A percentile compares a stretch with the other conserved stretches of the same genome.
Conservation (phyloP, 75 land plant genomes). For the Pinus albicaulis region DNA sequence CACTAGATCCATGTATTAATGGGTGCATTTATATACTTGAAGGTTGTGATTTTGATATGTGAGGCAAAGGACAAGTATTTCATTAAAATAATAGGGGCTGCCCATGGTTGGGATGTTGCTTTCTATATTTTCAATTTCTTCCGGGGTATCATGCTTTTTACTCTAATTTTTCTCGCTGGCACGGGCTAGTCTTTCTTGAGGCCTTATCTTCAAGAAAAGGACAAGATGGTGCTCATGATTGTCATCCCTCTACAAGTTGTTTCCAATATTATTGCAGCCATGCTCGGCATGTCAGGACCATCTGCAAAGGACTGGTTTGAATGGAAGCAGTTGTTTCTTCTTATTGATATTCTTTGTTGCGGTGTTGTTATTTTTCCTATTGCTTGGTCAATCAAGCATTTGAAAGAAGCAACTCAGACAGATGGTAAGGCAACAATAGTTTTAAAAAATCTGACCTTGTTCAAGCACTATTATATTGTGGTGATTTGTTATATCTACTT, state of each 20-base stretch:
- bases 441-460: conserved; percentile 24
- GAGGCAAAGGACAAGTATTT: conserved; percentile 25
- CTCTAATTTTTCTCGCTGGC: conserved; percentile 32
- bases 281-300: conserved; percentile 25
- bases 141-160: conserved; percentile 32
- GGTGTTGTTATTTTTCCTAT: conserved; percentile 36
- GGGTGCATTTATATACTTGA: conserved; percentile 23
- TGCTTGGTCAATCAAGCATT: conserved; percentile 41
- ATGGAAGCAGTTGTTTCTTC: conserved; percentile 27
- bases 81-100: conserved; percentile 23
- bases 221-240: conserved; percentile 36
- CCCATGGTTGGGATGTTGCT: conserved; percentile 32
- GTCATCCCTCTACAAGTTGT: conserved; percentile 36
- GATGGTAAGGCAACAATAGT: conserved; percentile 27
- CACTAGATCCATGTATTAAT: conserved; percentile 33
- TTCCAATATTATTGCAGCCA: conserved; percentile 19
- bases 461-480: conserved; percentile 35
- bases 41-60: conserved; percentile 24
- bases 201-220: conserved; percentile 25
- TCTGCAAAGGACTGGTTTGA: conserved; percentile 26
- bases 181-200: conserved; percentile 37
- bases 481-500: conserved; percentile 33
- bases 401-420: conserved; percentile 28
- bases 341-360: conserved; percentile 29
- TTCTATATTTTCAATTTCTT: conserved; percentile 29